Base-by-base conservation (phyloP, 2,329 filamentous ascomycete species). In the Diaporthe batatas region DNA sequence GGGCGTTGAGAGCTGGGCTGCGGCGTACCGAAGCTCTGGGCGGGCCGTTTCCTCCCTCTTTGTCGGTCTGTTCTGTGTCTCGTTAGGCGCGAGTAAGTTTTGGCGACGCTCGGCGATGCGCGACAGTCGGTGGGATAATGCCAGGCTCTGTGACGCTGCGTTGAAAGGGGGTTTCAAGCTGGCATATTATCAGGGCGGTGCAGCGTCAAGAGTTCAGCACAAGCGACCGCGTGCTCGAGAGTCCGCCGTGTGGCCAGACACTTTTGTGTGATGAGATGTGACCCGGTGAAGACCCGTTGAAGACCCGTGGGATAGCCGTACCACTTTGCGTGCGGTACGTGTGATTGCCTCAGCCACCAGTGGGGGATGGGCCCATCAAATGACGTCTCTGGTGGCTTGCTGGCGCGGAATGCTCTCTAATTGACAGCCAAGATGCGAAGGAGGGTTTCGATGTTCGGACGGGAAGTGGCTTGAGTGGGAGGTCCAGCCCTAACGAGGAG, bases 1-100 rank as follows among this genome's bases (percentile, higher is more conserved):
- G n/a, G 47, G 47, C 47, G n/a, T 36, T 21, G 32, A 11, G 10
- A 25, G 29, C 6, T 65, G 23, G 59, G 44, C 59, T 47, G 62
- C 62, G 62, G 62, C 44, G 44, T 65, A 65, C 62, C 44, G 44
- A 65, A 51, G 44, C 44, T 51, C 62, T 65, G 62, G 62, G 62
- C 62, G 44, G 44, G 21, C 47, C 32, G 62, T 67, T 67, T 67
- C 21, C 11, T 6, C 6, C 21, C 36, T 25, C 44, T 36, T n/a
- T 67, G n/a, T 53, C 25, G 62, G 44, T 44, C n/a, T 67, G 44
- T 67, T 47, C 47, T 39, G 47, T 7, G n/a, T 67, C 44, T 39
- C 39, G 14, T 67, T 51, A 47, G 32, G 62, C 32, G 39, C 62
- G 62, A 67, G 32, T 67, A 53, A 67, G 62, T 36, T 53, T 39